phyloP scores from a whole-genome alignment of 371 early-diverging fungal species.

The Mortierella sp. region DNA sequence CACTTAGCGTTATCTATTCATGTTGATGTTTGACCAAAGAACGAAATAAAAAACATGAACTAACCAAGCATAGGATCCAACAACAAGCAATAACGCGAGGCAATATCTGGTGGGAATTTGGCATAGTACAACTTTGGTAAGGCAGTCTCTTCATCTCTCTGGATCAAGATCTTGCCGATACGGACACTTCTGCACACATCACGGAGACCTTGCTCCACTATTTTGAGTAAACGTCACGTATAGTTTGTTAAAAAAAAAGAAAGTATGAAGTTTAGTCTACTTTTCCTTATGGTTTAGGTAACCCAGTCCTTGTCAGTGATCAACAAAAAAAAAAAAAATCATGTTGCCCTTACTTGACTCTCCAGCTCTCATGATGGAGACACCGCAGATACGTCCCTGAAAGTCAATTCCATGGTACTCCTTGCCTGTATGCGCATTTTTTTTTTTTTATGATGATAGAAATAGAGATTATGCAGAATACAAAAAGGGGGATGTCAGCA shows the following conservation, averaged over 20 bases:
- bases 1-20: not conserved
- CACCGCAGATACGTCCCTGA: slow-evolving; percentile 93
- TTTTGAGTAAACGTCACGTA: not conserved
- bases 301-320: not conserved
- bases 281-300: slow-evolving; percentile 1
- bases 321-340: no score
- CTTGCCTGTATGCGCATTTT: slow-evolving; percentile 56
- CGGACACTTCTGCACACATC: slow-evolving; percentile 92
- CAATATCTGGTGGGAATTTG: slow-evolving; percentile 91
- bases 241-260: no score
- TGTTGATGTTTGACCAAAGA: not conserved
- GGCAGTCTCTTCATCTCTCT: slow-evolving; percentile 95
- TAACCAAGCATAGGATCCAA: slow-evolving; percentile 95
- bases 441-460: no score
- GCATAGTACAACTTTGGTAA: slow-evolving; percentile 92
- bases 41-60: slow-evolving; percentile 10
- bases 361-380: slow-evolving; percentile 96
- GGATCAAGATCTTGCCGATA: slow-evolving; percentile 96
- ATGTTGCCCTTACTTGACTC: slow-evolving; percentile 82
- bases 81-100: slow-evolving; percentile 85
- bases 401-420: slow-evolving; percentile 83
- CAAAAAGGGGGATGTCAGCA: no score
- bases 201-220: slow-evolving; percentile 90
- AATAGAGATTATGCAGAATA: no score
- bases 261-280: not conserved